A percentile compares a stretch with the other conserved stretches of the same genome.
Conservation (phyloP, 179 eudicot species). For the Gypsophila paniculata region DNA sequence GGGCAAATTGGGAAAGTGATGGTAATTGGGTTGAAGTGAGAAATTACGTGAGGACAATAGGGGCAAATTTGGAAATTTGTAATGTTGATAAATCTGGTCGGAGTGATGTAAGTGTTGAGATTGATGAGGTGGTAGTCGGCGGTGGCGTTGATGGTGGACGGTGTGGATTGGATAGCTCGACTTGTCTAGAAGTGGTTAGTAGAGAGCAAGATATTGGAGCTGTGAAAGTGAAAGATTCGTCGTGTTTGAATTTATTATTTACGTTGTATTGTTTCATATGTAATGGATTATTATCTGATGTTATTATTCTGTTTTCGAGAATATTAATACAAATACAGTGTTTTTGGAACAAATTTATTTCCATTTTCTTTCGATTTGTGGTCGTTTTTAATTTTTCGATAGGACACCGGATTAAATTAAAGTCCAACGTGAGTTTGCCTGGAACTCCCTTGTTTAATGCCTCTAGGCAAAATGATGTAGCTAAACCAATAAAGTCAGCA, state of each 20-base stretch:
- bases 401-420: too few species aligned
- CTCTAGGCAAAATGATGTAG: too few species aligned
- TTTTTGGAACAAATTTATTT: background rate
- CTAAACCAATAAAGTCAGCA: too few species aligned
- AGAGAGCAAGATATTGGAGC: background rate
- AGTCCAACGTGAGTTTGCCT: too few species aligned
- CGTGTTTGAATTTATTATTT: background rate
- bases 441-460: too few species aligned
- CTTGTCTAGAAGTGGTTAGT: background rate
- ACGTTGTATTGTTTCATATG: slow-evolving; percentile 16
- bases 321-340: background rate
- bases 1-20: slow-evolving; percentile 70
- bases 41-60: background rate
- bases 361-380: too few species aligned
- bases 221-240: too few species aligned
- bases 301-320: background rate
- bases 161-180: slow-evolving; percentile 13
- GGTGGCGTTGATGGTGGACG: slow-evolving; percentile 25
- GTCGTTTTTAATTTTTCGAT: too few species aligned
- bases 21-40: slow-evolving; percentile 51
- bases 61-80: slow-evolving; percentile 12
- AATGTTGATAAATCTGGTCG: slow-evolving; percentile 10
- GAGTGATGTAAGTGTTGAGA: background rate
- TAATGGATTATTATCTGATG: slow-evolving; percentile 1
- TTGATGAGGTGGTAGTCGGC: background rate